Base-by-base conservation (phyloP, 345 rosid species). In the Salix dunnii region DNA sequence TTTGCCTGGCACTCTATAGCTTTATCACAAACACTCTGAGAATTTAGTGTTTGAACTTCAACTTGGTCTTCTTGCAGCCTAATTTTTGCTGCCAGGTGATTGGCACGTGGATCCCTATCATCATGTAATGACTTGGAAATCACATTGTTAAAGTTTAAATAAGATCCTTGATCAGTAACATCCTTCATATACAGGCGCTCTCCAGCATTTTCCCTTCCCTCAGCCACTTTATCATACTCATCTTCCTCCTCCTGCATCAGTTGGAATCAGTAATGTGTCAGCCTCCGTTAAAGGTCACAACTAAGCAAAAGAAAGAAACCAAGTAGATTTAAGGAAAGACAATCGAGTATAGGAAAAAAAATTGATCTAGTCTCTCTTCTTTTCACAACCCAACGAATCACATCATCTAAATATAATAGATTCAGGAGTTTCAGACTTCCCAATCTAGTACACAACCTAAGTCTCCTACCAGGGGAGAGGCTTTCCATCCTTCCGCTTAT, bases 211-310 rank as follows among this genome's bases (percentile, higher is more conserved):
- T 73, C 78, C 62, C 71, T 79, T 27, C 82, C 82, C 9, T 53
- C 25, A 33, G 82, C 82, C 35, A 79, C 78, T 70, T 74, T 75
- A 80, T 80, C 83, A 35, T 43, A 71, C 55, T 80, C 83, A 75
- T 80, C 83, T 66, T 80, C 83, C 55, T 80, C 83, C 48, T 80
- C 79, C 83, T 74, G 78, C 60, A 73, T 21, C 46, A 38, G n/a
- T 40, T 13, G 21, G 14, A 25, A 23, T 8, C 17, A 36, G 31
- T 8, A 17, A 38, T 9, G 51, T 14, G 55, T 6, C 42, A 70
- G 8, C 31, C 61, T 49, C 71, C 3, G 21, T 46, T 30, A 23
- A 7, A 31, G 51, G 25, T 35, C 67, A 40, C 76, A 61, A 42
- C 20, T 11, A 51, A 69, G 27, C 25, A 48, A 43, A 48, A 43